A percentile compares a stretch with the other conserved stretches of the same genome.
Evolutionary conservation across 140 eudicot genomes (phyloP).

Genomic region (Senecio squalidus): DNA sequence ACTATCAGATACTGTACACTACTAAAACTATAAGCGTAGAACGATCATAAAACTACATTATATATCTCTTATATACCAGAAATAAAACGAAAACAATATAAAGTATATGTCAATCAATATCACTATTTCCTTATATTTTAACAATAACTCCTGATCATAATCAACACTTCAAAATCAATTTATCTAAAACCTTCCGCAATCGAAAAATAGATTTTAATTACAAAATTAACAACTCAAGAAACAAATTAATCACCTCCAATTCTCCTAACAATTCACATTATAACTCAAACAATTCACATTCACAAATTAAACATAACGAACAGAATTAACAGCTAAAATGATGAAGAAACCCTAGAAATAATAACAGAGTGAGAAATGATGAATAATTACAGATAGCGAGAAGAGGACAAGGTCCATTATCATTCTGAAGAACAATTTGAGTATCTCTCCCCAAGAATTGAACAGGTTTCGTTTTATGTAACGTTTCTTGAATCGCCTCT

Average conservation of each 20-base stretch:
- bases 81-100: no score
- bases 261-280: no score
- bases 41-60: no score
- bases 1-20: no score
- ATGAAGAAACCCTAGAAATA: constrained; percentile 24
- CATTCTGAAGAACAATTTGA: constrained; percentile 84
- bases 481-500: constrained; percentile 40
- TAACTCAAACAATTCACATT: not conserved
- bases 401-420: constrained; percentile 98
- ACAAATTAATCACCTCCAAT: no score
- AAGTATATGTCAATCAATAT: no score
- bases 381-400: constrained; percentile 76
- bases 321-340: not conserved
- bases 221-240: constrained; percentile 8
- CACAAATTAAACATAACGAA: not conserved
- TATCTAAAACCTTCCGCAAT: not conserved
- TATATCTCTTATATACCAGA: no score
- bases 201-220: constrained; percentile 1
- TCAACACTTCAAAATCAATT: no score
- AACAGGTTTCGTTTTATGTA: constrained; percentile 64
- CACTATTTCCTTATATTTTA: no score
- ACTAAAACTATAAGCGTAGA: no score
- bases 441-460: constrained; percentile 63
- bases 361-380: constrained; percentile 9
- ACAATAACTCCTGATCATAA: no score